Conservation (phyloP, 176 grass and related monocot species). For the Ensete glaucum region DNA sequence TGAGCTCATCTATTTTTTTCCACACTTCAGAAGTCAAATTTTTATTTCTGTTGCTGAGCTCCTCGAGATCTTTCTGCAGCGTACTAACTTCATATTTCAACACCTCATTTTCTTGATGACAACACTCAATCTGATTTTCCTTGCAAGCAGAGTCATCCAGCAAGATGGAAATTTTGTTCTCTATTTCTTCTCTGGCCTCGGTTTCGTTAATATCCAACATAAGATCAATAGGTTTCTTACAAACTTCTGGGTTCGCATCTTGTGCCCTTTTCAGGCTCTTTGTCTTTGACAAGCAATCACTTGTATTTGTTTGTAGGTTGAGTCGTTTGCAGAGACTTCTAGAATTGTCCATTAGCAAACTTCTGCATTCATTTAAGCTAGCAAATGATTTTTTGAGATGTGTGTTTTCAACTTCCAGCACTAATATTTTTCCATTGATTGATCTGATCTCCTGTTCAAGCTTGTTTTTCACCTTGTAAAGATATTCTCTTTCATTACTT, state of each 20-base stretch:
- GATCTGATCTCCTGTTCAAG: slow-evolving; percentile 49
- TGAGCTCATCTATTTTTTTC: slow-evolving; percentile 24
- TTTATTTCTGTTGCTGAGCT: slow-evolving; percentile 36
- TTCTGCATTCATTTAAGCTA: not conserved
- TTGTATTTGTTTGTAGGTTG: slow-evolving; percentile 27
- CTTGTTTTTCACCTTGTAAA: slow-evolving; percentile 35
- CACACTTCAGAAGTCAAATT: slow-evolving; percentile 22
- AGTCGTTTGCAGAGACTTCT: slow-evolving; percentile 25
- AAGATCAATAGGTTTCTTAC: slow-evolving; percentile 26
- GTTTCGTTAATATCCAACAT: slow-evolving; percentile 11
- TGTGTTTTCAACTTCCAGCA: slow-evolving; percentile 48
- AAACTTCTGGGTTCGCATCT: slow-evolving; percentile 22
- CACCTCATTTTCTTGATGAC: slow-evolving; percentile 46
- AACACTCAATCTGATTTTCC: slow-evolving; percentile 11
- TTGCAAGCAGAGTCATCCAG: not conserved
- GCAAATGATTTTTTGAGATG: slow-evolving; percentile 32
- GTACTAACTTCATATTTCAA: slow-evolving; percentile 38
- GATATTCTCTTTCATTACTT: slow-evolving; percentile 27
- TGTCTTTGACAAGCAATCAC: slow-evolving; percentile 36
- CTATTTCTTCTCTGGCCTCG: slow-evolving; percentile 1
- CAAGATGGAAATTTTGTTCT: not conserved
- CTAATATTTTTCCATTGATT: slow-evolving; percentile 52
- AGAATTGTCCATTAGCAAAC: slow-evolving; percentile 24
- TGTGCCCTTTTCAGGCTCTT: slow-evolving; percentile 43
- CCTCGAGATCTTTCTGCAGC: slow-evolving; percentile 41